These are phyloP conservation scores for Strigomonas galati DNA, from an alignment of 208 protist genomes.

Conservation along the genomic window DNA sequence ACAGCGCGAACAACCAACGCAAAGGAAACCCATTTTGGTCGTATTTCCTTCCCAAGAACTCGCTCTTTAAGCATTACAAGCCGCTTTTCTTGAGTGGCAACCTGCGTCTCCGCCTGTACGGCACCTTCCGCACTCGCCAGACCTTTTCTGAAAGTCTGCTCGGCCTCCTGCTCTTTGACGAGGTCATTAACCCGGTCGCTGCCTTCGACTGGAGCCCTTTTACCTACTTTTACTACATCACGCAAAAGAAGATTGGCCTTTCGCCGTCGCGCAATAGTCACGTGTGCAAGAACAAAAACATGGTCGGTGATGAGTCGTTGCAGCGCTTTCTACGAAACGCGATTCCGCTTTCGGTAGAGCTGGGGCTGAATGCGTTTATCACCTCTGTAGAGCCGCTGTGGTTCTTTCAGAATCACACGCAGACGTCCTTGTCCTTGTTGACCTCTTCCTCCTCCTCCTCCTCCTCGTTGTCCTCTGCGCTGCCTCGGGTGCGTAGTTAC, in stretches of 20 bases:
- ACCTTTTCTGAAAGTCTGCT: conserved; percentile 86
- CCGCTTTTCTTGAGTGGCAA: conserved; percentile 16
- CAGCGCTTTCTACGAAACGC: conserved; percentile 73
- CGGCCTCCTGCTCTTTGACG: conserved; percentile 90
- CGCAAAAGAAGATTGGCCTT: conserved; percentile 95
- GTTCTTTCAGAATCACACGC: conserved; percentile 46
- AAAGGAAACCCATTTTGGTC: background rate
- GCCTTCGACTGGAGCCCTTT: conserved; percentile 90
- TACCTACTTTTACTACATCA: conserved; percentile 98
- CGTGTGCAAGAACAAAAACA: conserved; percentile 13
- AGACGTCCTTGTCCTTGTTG: background rate
- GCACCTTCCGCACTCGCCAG: conserved; percentile 10
- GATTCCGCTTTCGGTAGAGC: conserved; percentile 86
- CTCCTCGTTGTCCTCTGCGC: too few relatives aligned
- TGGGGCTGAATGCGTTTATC: conserved; percentile 95
- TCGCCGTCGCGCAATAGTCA: conserved; percentile 94
- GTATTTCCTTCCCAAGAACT: conserved; percentile 21
- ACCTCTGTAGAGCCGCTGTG: conserved; percentile 96
- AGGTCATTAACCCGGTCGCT: conserved; percentile 94
- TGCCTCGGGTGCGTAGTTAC: background rate
- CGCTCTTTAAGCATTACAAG: conserved; percentile 20
- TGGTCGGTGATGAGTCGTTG: conserved; percentile 30
- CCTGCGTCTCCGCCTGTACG: conserved; percentile 13
- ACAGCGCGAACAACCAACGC: background rate
- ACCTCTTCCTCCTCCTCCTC: too few relatives aligned